Evolutionary conservation across 306 rosid species (phyloP), one percentile per base, ranked within the genome.

Genomic region (Calophaca sinica): DNA sequence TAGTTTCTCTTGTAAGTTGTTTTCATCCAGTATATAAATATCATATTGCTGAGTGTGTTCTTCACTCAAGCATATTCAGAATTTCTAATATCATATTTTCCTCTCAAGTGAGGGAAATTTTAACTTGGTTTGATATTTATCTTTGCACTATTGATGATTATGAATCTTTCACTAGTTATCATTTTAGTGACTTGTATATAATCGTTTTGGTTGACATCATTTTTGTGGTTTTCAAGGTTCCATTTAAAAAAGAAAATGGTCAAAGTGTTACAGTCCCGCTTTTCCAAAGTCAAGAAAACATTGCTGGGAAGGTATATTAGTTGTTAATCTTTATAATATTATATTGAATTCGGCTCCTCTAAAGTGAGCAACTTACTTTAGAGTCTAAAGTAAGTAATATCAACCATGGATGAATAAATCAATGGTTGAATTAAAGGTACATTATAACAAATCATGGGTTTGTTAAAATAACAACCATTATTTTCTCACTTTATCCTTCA

Each of bases 261-360:
- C 98, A 96, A 67, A 84, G 88, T 35, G 93, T 89, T 54, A 72
- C 86, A 75, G 96, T 85, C 46, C 99, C 99, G 31, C 98, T 96
- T 71, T 96, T 96, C 81, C 96, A 92, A 15, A 96, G 99, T 85
- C 99, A 96, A 78, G 99, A 96, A 86, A 96, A 90, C 82, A 96
- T 96, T 86, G 86, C 85, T 71, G 99, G 99, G 75, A 89, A 92
- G 97, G 99, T 96, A 87, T 80, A 12, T 71, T 35, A 50, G 62
- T 58, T 80, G 58, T 68, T 67, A 44, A 7, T 73, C 72, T 74
- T 67, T 6, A 1, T 26, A 33, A 9, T 75, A 33, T 9, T 71
- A 28, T 20, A 20, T 20, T 20, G 26, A 1, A 20, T 20, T 1
- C 26, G 26, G 26, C 26, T 20, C 26, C 26, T 20, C 26, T 20